Evolutionary conservation across 2,329 filamentous ascomycete species (phyloP), one percentile per base, ranked within the genome.

Genomic region (Reticulascus tulasneorum): DNA sequence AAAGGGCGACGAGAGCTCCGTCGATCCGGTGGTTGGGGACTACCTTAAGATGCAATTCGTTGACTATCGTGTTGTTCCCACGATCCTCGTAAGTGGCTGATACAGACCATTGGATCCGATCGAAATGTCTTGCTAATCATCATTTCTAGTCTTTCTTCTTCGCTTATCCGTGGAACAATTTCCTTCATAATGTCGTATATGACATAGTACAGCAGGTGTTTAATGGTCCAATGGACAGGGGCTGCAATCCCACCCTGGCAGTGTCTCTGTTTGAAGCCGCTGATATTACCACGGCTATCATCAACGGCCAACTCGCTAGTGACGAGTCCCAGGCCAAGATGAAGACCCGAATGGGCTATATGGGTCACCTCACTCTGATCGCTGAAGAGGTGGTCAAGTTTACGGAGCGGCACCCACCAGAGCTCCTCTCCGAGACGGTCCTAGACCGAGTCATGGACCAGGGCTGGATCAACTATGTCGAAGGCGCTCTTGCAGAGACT

Each of bases 371-470:
- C 33, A 98, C 93, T 1, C 75, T 98, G 19, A 96, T 98, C 42
- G 91, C 93, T 20, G 93, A 98, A 62, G 93, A 98, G 62, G 93
- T 98, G 13, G 89, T 97, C 56, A 98, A 97, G 63, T 97, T 98
- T 56, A 95, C 89, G 23, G 93, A 96, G 62, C 81, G 93, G 36
- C 87, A 96, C 59, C 85, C 91, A 4, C 85, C 89, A 1, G 90
- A 97, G 62, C 69, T 91, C 15, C 72, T 97, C 9, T 93, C 89
- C 1, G 83, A 87, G 43, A 73, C 76, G 10, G 88, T 98, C 4
- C 72, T 95, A 47, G 86, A 95, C 50, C 87, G 84, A 50, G 88
- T 97, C 31, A 86, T 93, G 71, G 84, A 87, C 53, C 81, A 83
- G 35, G 83, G 89, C 41, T 98, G 93, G 93, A 85, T 93, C 51